phyloP scores from a whole-genome alignment of 78 protist genomes.

The Dictyostelium firmibasis region DNA sequence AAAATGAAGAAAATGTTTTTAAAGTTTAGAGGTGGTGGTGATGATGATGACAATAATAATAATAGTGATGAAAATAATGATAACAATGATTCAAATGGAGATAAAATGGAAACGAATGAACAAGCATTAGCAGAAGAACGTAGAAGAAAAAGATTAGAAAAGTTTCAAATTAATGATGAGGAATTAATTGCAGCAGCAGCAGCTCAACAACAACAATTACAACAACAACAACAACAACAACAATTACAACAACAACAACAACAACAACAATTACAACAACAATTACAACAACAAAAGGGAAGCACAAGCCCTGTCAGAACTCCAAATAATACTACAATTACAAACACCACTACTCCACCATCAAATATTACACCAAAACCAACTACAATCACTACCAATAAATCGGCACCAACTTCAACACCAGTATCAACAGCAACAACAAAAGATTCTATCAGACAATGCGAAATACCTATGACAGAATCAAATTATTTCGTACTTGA shows the following conservation, averaged over 20 bases:
- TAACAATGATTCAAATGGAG: neutral
- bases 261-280: neutral
- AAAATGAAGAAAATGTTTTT: slow-evolving; percentile 54
- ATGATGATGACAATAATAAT: neutral
- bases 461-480: slow-evolving; percentile 66
- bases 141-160: slow-evolving; percentile 66
- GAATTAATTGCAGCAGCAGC: neutral
- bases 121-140: slow-evolving; percentile 23
- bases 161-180: slow-evolving; percentile 23
- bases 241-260: neutral
- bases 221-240: slow-evolving; percentile 21
- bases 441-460: slow-evolving; percentile 22
- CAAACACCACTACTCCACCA: neutral
- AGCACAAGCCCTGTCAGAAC: neutral
- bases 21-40: slow-evolving; percentile 11
- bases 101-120: neutral
- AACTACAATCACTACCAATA: neutral
- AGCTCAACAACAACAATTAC: neutral
- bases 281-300: slow-evolving; percentile 3
- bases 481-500: slow-evolving; percentile 44
- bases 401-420: neutral
- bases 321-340: neutral
- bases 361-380: neutral
- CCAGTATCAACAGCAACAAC: neutral
- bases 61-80: neutral